Conservation (phyloP, 2,329 filamentous ascomycete genomes). For the Neonectria sp. region DNA sequence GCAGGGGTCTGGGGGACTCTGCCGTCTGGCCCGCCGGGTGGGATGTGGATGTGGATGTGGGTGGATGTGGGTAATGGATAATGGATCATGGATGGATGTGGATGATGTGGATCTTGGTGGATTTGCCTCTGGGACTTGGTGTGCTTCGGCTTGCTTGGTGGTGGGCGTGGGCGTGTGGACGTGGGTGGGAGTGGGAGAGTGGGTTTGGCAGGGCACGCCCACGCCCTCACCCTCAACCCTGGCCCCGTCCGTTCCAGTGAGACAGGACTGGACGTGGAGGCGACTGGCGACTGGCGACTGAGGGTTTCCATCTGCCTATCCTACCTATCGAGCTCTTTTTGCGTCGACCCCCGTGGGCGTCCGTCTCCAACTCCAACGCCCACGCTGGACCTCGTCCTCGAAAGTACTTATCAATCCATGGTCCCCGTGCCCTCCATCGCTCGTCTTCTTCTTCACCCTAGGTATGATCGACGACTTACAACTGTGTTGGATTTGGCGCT, state of each 20-base stretch:
- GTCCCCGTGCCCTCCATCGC: conserved; percentile 60
- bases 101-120: conserved; percentile 44
- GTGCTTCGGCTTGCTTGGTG: conserved; percentile 21
- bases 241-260: conserved; percentile 61
- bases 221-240: conserved; percentile 51
- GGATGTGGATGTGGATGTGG: conserved; percentile 35
- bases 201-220: conserved; percentile 32
- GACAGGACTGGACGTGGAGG: conserved; percentile 61
- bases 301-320: conserved; percentile 48
- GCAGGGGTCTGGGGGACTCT: conserved; percentile 47
- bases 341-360: conserved; percentile 47
- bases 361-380: conserved; percentile 48
- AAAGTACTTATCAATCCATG: conserved; percentile 63
- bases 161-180: too few species aligned
- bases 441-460: conserved; percentile 54
- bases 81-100: conserved; percentile 43
- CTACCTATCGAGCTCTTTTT: conserved; percentile 47
- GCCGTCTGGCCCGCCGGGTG: conserved; percentile 48
- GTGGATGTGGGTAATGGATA: conserved; percentile 29
- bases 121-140: conserved; percentile 27
- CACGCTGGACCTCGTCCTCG: conserved; percentile 52
- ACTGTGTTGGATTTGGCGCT: conserved; percentile 60
- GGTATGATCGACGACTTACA: conserved; percentile 61
- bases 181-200: too few species aligned
- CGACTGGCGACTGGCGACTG: conserved; percentile 35